These are phyloP conservation scores for Thraustochytrium sp. DNA, from an alignment of 352 stramenopile genomes.

Conservation along the genomic window DNA sequence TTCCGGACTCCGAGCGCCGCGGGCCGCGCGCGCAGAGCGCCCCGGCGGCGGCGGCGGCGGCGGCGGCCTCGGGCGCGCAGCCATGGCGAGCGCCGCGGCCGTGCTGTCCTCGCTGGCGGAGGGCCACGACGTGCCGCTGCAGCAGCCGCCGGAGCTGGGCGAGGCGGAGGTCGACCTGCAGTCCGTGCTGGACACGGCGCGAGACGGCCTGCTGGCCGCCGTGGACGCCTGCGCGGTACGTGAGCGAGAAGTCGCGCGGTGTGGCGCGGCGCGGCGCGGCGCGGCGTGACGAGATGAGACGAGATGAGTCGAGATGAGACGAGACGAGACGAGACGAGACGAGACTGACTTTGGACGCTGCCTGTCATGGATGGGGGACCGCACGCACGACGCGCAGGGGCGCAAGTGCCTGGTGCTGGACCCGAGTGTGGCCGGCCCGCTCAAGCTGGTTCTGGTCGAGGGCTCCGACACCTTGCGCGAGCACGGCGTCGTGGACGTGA, in stretches of 20 bases:
- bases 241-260: background rate
- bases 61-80: too few relatives aligned
- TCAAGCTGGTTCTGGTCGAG: conserved; percentile 37
- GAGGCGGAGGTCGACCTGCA: background rate
- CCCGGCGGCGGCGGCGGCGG: too few relatives aligned
- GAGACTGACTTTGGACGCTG: too few relatives aligned
- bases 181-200: background rate
- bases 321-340: too few relatives aligned
- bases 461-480: conserved; percentile 1
- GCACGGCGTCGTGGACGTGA: conserved; percentile 30
- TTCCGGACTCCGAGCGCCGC: too few relatives aligned
- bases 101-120: conserved; percentile 14
- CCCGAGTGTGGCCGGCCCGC: conserved; percentile 7
- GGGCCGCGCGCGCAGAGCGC: too few relatives aligned
- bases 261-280: too few relatives aligned
- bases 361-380: too few relatives aligned
- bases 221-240: conserved; percentile 29
- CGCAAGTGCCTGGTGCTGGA: conserved; percentile 31
- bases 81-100: background rate
- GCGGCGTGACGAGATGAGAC: too few relatives aligned
- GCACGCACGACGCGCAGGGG: background rate
- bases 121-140: background rate
- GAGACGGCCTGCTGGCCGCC: background rate
- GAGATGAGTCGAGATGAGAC: too few relatives aligned
- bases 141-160: conserved; percentile 22